Evolutionary conservation across 176 grass and related monocot species (phyloP).

Genomic region (Musa troglodytarum): DNA sequence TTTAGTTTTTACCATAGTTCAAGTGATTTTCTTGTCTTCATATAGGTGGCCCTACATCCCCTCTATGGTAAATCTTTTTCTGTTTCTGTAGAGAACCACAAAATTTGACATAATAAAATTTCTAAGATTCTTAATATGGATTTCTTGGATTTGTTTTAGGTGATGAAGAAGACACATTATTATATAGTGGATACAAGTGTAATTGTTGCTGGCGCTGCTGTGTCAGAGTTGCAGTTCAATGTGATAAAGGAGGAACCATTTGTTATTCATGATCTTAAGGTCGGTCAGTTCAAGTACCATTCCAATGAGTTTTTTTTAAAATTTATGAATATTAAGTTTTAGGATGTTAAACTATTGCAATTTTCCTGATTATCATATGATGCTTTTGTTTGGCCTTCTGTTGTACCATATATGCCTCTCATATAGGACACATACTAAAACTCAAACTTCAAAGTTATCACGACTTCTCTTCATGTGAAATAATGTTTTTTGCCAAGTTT

Average conservation of each 20-base stretch:
- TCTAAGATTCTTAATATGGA: not conserved
- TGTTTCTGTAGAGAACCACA: not conserved
- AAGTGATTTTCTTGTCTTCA: not conserved
- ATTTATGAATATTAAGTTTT: not conserved
- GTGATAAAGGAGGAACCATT: conserved; percentile 88
- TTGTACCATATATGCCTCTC: not conserved
- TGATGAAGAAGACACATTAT: conserved; percentile 97
- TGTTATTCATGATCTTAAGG: conserved; percentile 73
- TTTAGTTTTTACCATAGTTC: not conserved
- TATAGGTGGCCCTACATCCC: too few species aligned
- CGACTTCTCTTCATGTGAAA: too few species aligned
- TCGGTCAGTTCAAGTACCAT: conserved; percentile 17
- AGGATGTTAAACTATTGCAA: not conserved
- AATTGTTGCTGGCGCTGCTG: conserved; percentile 76
- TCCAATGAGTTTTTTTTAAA: not conserved
- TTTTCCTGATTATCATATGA: not conserved
- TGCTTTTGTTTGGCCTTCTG: not conserved
- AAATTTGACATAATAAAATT: not conserved
- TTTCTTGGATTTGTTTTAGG: conserved; percentile 36
- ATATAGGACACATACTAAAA: not conserved
- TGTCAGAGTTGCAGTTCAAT: conserved; percentile 79
- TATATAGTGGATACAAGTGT: conserved; percentile 96
- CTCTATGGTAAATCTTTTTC: not conserved
- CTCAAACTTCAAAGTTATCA: not conserved
- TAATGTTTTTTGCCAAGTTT: too few species aligned